Base-by-base conservation (phyloP, 345 rosid species). In the Eutrema heterophyllum region DNA sequence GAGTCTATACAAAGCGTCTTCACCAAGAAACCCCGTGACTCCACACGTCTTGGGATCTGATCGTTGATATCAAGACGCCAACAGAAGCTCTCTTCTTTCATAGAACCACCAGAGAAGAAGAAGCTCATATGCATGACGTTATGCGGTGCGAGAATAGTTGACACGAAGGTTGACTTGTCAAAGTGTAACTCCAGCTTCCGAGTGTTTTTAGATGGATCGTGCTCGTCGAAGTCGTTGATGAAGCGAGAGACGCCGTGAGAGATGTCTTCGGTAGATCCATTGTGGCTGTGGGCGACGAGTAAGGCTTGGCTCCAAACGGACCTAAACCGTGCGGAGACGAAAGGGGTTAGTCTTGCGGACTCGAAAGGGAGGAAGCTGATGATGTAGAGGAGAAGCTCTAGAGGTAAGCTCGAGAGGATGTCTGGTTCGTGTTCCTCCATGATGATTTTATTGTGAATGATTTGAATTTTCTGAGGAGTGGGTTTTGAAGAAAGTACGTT, bases 361-460 rank as follows among this genome's bases (percentile, higher is more conserved):
- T 83, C 86, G n/a, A 84, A 83, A 52, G 93, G 90, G 35, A 86
- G 80, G 32, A 74, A 75, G 55, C 81, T 81, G 29, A 86, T 83
- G 65, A 89, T 83, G 73, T 62, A 78, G 53, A 84, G 84, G 43
- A 89, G 84, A 38, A 89, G 77, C 65, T 83, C 88, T 66, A 83
- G 64, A n/a, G 94, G 88, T 73, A 89, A 77, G 60, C 59, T 73
- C 18, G 88, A 86, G 44, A 89, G 61, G 50, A 62, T 14, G 71
- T 86, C 88, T n/a, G 6, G 73, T 57, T 58, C 69, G 18, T 50
- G 53, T 55, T 64, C 58, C 10, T 36, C 38, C 82, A 79, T 79
- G 51, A 57, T 48, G 32, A 10, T 46, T 57, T 36, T 16, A 39
- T 53, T 64, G 15, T 48, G 53, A 38, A 38, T 52, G 3, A n/a